A percentile compares a stretch with the other conserved stretches of the same genome.
Evolutionary conservation across 139 green algal species (phyloP).

Genomic region (Axilococcus clingmanii): DNA sequence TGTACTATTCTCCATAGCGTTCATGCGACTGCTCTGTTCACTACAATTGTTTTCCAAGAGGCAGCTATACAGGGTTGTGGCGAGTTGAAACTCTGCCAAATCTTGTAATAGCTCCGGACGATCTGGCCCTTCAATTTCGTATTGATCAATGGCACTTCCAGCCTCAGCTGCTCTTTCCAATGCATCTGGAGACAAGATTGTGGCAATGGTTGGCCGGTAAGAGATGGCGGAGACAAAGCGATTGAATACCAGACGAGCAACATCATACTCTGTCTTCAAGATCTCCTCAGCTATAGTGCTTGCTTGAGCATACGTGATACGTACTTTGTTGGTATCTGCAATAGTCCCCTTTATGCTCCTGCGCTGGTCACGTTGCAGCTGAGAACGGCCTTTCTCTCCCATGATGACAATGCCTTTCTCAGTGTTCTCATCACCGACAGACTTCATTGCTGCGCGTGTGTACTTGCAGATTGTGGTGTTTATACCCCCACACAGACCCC

Average conservation of each 20-base stretch:
- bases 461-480: slow-evolving; percentile 94
- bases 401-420: slow-evolving; percentile 50
- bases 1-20: slow-evolving; percentile 96
- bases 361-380: slow-evolving; percentile 61
- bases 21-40: slow-evolving; percentile 93
- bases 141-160: slow-evolving; percentile 75
- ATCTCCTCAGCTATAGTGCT: slow-evolving; percentile 79
- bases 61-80: slow-evolving; percentile 84
- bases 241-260: slow-evolving; percentile 84
- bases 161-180: slow-evolving; percentile 68
- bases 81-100: slow-evolving; percentile 94
- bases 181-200: slow-evolving; percentile 75
- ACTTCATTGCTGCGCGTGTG: slow-evolving; percentile 30
- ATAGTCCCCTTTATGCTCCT: slow-evolving; percentile 37
- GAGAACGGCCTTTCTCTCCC: slow-evolving; percentile 85
- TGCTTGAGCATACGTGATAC: slow-evolving; percentile 64
- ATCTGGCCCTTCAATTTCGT: slow-evolving; percentile 91
- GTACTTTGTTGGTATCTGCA: slow-evolving; percentile 56
- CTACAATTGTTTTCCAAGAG: slow-evolving; percentile 94
- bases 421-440: slow-evolving; percentile 21
- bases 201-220: slow-evolving; percentile 92
- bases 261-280: slow-evolving; percentile 75
- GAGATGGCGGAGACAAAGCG: slow-evolving; percentile 83
- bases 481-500: slow-evolving; percentile 94
- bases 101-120: slow-evolving; percentile 76